These are phyloP conservation scores for Solanum ossicruentum DNA, from an alignment of 257 asterid genomes.

Conservation along the genomic window DNA sequence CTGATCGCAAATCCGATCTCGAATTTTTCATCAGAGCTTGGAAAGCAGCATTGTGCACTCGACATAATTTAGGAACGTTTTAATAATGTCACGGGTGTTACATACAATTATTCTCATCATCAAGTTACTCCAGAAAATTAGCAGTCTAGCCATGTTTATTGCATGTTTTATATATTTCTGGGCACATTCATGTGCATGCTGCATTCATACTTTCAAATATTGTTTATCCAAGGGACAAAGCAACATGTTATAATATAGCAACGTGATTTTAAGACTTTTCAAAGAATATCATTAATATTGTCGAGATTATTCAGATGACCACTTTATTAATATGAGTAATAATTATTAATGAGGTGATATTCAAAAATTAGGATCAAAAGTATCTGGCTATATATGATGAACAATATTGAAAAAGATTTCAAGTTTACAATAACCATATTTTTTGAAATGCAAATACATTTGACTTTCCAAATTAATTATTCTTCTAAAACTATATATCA, in stretches of 20 bases:
- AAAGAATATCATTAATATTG: neutral
- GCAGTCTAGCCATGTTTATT: neutral
- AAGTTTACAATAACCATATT: neutral
- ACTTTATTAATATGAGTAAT: neutral
- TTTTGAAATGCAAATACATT: neutral
- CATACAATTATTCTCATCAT: neutral
- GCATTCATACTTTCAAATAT: neutral
- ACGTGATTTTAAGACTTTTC: neutral
- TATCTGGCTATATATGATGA: neutral
- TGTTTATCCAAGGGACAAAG: neutral
- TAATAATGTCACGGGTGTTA: too few species aligned
- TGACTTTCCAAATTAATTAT: neutral
- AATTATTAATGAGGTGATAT: neutral
- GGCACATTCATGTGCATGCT: neutral
- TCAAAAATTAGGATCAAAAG: neutral
- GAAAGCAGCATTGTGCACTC: accelerated
- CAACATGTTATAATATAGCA: neutral
- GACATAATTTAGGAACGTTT: too few species aligned
- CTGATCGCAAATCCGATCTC: too few species aligned
- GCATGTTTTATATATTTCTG: neutral
- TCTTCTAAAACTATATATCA: neutral
- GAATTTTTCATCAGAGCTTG: too few species aligned
- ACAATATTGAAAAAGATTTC: neutral
- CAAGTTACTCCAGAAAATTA: neutral
- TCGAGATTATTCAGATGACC: neutral